A percentile compares a stretch with the other conserved stretches of the same genome.
phyloP scores from a whole-genome alignment of 2,329 filamentous ascomycete genomes.

The Beauveria australis region DNA sequence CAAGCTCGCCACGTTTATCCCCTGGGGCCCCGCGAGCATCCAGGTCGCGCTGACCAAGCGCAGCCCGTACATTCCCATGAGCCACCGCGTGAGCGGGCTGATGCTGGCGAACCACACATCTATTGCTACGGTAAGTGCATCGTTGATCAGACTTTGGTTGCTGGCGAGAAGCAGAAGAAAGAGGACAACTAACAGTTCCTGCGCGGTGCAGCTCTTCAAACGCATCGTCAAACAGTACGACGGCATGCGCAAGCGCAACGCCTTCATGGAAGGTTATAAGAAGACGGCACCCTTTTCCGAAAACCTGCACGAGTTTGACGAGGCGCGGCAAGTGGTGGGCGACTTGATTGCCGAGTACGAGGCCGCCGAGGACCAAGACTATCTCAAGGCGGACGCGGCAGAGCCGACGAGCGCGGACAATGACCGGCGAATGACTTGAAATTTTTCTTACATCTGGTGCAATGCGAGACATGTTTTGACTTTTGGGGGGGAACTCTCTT shows the following conservation, averaged over 20 bases:
- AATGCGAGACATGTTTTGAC: too few relatives aligned
- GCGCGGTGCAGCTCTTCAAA: constrained; percentile 63
- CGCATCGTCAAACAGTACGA: constrained; percentile 90
- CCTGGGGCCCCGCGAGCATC: constrained; percentile 96
- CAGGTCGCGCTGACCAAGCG: constrained; percentile 95
- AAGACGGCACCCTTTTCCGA: constrained; percentile 90
- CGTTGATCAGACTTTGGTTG: too few relatives aligned
- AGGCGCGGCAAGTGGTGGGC: constrained; percentile 82
- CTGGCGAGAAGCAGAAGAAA: too few relatives aligned
- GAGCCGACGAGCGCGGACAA: constrained; percentile 44
- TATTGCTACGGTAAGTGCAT: constrained; percentile 65
- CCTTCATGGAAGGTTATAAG: constrained; percentile 94
- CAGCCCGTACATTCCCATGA: constrained; percentile 90
- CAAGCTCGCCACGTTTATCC: constrained; percentile 89
- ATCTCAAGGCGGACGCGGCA: constrained; percentile 66
- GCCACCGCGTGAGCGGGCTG: constrained; percentile 86
- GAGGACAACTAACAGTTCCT: too few relatives aligned
- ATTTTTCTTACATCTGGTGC: too few relatives aligned
- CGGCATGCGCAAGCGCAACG: constrained; percentile 88
- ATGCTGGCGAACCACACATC: constrained; percentile 99
- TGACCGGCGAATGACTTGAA: constrained; percentile 39
- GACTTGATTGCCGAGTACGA: constrained; percentile 94
- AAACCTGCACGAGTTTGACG: constrained; percentile 89
- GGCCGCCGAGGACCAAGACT: constrained; percentile 84
- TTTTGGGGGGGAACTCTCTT: not conserved